Percentiles rank a stretch among this genome's conserved stretches.
These are phyloP conservation scores for Goffeauzyma gilvescens DNA, from an alignment of 768 basidiomycete species.

Conservation along the genomic window DNA sequence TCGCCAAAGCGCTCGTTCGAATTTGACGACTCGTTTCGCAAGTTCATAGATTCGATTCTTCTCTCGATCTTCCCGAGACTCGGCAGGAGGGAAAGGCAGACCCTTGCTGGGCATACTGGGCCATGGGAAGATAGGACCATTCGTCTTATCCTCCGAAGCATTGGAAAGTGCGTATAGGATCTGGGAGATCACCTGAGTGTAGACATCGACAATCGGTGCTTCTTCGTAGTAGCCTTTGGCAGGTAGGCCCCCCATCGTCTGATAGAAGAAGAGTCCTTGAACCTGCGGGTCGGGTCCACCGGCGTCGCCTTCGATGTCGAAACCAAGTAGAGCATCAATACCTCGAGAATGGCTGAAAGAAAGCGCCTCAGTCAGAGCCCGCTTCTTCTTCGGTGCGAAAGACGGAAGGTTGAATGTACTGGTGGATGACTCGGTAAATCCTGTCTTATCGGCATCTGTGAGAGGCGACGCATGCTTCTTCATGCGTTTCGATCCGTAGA, in stretches of 20 bases:
- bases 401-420: neutral
- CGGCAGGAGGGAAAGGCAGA: neutral
- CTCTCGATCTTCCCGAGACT: conserved; percentile 21
- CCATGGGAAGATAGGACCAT: conserved; percentile 3
- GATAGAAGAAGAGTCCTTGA: conserved; percentile 71
- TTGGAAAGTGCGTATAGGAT: conserved; percentile 46
- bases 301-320: conserved; percentile 70
- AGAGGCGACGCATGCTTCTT: no score
- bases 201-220: conserved; percentile 46
- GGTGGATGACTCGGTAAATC: no score
- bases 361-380: conserved; percentile 58
- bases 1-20: conserved; percentile 60
- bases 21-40: conserved; percentile 50
- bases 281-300: conserved; percentile 59
- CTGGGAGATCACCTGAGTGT: conserved; percentile 48
- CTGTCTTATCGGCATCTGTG: no score
- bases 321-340: conserved; percentile 59
- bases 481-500: no score
- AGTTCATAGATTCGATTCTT: conserved; percentile 46
- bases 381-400: conserved; percentile 11
- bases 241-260: conserved; percentile 61
- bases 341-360: conserved; percentile 76
- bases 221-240: conserved; percentile 91
- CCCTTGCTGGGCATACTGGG: no score
- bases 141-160: conserved; percentile 5